These are phyloP conservation scores for Moricandia arvensis DNA, from an alignment of 345 rosid genomes.

Conservation along the genomic window DNA sequence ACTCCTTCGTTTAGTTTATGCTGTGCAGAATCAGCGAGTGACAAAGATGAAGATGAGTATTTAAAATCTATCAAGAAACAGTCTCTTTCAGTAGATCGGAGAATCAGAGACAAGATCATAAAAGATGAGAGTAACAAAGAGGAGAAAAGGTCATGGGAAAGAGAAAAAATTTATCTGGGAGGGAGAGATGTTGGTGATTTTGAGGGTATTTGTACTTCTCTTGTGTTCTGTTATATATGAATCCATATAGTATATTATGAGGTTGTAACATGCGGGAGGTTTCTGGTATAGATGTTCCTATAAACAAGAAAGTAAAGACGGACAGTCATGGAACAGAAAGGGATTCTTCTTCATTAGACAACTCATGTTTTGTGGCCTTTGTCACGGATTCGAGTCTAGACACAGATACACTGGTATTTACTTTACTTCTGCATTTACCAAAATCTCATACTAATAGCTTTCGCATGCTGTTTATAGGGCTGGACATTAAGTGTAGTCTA, in stretches of 20 bases:
- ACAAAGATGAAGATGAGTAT: neutral
- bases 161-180: neutral
- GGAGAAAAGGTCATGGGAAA: neutral
- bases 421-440: neutral
- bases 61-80: neutral
- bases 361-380: neutral
- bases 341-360: neutral
- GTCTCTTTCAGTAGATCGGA: neutral
- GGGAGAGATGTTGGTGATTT: neutral
- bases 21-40: neutral
- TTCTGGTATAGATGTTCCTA: neutral
- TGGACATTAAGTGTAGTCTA: neutral
- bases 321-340: neutral
- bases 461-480: neutral
- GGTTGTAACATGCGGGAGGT: neutral
- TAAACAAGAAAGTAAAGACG: constrained; percentile 12
- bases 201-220: neutral
- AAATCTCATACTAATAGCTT: neutral
- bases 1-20: neutral
- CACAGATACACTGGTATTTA: neutral
- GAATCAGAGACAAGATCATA: neutral
- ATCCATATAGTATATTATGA: neutral
- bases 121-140: neutral
- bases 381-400: neutral
- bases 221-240: neutral